phyloP scores from a whole-genome alignment of 345 rosid species.

The Rhodamnia argentea region DNA sequence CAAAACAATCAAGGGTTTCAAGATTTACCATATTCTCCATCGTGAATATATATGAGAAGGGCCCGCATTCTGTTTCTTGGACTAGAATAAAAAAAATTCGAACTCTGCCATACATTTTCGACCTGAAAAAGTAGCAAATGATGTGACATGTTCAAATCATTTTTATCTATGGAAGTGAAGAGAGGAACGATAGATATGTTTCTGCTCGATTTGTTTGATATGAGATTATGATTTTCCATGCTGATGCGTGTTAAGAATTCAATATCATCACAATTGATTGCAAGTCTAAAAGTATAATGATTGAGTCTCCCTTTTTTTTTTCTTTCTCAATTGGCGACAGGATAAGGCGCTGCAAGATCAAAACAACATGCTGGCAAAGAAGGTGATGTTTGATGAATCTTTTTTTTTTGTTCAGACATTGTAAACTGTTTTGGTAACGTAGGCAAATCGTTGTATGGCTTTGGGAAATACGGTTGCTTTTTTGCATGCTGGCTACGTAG shows the following conservation, averaged over 20 bases:
- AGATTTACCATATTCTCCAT: background rate
- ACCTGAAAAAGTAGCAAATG: background rate
- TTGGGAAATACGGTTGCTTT: background rate
- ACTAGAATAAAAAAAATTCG: background rate
- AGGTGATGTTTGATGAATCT: slow-evolving; percentile 28
- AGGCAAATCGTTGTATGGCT: background rate
- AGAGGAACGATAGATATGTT: background rate
- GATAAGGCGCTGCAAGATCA: slow-evolving; percentile 65
- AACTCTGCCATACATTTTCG: background rate
- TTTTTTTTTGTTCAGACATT: background rate
- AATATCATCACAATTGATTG: background rate
- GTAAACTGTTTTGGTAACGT: background rate
- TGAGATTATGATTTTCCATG: background rate
- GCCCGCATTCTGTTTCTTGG: background rate
- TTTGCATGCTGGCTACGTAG: background rate
- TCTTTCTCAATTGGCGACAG: slow-evolving; percentile 14
- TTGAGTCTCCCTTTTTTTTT: no score
- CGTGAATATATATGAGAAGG: background rate
- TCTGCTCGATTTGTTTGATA: background rate
- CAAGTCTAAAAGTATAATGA: background rate
- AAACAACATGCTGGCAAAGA: slow-evolving; percentile 52
- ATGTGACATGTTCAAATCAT: background rate
- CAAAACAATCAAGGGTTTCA: background rate
- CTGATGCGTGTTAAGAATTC: background rate
- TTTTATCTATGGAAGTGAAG: background rate